Evolutionary conservation across 1,139 yeast genomes (phyloP).

Genomic region (Diutina catenulata): DNA sequence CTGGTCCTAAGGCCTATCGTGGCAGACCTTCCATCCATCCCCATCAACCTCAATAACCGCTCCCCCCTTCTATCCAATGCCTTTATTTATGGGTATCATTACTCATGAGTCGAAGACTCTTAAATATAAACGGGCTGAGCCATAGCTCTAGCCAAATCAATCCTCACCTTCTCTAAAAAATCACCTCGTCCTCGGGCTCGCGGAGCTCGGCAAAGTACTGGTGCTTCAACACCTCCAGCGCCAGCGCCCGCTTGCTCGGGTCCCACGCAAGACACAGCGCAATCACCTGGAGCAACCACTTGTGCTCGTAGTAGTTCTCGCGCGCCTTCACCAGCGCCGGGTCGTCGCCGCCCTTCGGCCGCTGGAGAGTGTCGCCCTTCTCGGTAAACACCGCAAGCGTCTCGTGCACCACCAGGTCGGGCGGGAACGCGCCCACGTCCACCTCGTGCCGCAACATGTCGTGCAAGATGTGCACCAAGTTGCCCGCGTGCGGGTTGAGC

Average conservation of each 20-base stretch:
- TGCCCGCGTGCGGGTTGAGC: conserved; percentile 16
- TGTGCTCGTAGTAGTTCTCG: conserved; percentile 27
- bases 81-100: too few species aligned
- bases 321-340: conserved; percentile 12
- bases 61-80: too few species aligned
- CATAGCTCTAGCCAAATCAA: too few species aligned
- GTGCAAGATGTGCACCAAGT: conserved; percentile 21
- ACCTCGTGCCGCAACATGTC: conserved; percentile 22
- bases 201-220: conserved; percentile 39
- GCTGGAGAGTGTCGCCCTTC: conserved; percentile 6
- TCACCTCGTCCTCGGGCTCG: conserved; percentile 25
- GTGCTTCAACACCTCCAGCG: conserved; percentile 42
- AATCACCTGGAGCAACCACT: conserved; percentile 40
- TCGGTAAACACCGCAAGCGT: conserved; percentile 21
- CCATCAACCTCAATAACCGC: too few species aligned
- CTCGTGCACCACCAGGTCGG: conserved; percentile 27
- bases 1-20: too few species aligned
- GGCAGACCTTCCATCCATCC: too few species aligned
- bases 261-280: conserved; percentile 45
- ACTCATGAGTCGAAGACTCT: too few species aligned
- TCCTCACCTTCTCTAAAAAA: too few species aligned
- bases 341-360: conserved; percentile 6
- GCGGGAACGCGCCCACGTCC: conserved; percentile 25
- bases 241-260: conserved; percentile 41
- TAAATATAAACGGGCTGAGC: too few species aligned